phyloP scores from a whole-genome alignment of 345 rosid species.

The Microthlaspi erraticum region DNA sequence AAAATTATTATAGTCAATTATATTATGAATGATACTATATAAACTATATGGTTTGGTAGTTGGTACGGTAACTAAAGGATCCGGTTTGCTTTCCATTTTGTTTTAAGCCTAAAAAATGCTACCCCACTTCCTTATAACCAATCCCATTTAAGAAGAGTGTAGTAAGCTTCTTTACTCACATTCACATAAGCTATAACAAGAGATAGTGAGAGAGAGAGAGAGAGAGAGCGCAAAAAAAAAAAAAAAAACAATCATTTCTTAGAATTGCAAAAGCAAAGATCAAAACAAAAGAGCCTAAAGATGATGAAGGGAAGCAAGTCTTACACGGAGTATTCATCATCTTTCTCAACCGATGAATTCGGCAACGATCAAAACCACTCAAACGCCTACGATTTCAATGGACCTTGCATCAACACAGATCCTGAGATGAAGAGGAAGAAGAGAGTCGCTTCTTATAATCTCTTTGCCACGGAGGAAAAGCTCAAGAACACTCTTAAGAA shows the following conservation, averaged over 20 bases:
- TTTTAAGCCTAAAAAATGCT: conserved; percentile 26
- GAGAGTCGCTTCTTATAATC: conserved; percentile 83
- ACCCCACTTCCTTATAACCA: conserved; percentile 38
- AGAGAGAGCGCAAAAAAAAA: conserved; percentile 1
- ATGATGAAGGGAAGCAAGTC: conserved; percentile 89
- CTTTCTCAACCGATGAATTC: conserved; percentile 60
- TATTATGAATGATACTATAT: neutral
- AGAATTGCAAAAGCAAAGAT: conserved; percentile 10
- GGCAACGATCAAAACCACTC: conserved; percentile 51
- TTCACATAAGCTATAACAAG: conserved; percentile 28
- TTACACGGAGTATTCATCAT: conserved; percentile 67
- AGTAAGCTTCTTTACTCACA: conserved; percentile 29
- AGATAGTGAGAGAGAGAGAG: conserved; percentile 12
- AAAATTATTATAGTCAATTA: neutral
- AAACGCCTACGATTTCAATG: conserved; percentile 77
- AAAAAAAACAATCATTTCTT: conserved; percentile 4
- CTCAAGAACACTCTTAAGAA: conserved; percentile 71
- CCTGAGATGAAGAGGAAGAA: conserved; percentile 89
- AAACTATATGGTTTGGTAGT: conserved; percentile 15
- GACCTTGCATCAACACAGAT: conserved; percentile 63
- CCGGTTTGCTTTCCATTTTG: conserved; percentile 21
- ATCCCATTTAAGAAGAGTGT: conserved; percentile 34
- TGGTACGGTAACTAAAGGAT: conserved; percentile 10
- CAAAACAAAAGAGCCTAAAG: conserved; percentile 18
- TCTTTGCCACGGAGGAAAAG: conserved; percentile 70